phyloP scores from a whole-genome alignment of 129 eudicot genomes.

The Pseudognaphalium luteoalbum region DNA sequence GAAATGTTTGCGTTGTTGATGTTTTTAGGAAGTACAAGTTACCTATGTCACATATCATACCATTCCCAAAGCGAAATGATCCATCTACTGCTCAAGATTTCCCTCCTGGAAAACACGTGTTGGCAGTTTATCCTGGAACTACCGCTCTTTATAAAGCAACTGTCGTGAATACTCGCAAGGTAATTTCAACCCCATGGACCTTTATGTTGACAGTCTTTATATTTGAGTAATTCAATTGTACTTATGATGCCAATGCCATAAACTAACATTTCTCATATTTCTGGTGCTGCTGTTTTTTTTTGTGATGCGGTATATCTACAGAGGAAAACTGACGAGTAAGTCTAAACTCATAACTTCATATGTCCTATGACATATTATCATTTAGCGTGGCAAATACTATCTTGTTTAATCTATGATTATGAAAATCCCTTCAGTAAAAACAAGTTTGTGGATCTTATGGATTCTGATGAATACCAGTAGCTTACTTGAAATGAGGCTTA shows the following conservation, averaged over 20 bases:
- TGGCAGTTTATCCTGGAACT: constrained; percentile 95
- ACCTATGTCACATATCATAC: constrained; percentile 80
- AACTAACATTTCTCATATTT: constrained; percentile 29
- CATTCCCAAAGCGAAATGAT: constrained; percentile 75
- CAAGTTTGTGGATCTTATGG: neutral
- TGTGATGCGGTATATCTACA: constrained; percentile 22
- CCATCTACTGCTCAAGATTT: constrained; percentile 77
- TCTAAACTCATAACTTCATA: neutral
- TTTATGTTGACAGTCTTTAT: neutral
- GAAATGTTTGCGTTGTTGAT: constrained; percentile 8
- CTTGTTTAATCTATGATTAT: neutral
- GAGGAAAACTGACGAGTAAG: constrained; percentile 90
- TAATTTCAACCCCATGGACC: constrained; percentile 28
- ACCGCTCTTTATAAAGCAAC: constrained; percentile 94
- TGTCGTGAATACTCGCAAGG: constrained; percentile 89
- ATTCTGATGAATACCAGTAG: too few relatives aligned
- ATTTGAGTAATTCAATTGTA: constrained; percentile 11
- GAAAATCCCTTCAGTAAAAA: neutral
- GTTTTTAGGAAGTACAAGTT: constrained; percentile 71
- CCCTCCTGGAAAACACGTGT: constrained; percentile 73
- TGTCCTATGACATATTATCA: constrained; percentile 6
- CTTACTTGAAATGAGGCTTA: neutral
- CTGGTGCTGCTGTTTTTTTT: constrained; percentile 27
- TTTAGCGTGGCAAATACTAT: constrained; percentile 3
- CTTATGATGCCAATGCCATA: constrained; percentile 20